Percentiles rank a stretch among this genome's conserved stretches.
phyloP scores from a whole-genome alignment of 805 yeast species.

The Zygoascus biomembranicola region DNA sequence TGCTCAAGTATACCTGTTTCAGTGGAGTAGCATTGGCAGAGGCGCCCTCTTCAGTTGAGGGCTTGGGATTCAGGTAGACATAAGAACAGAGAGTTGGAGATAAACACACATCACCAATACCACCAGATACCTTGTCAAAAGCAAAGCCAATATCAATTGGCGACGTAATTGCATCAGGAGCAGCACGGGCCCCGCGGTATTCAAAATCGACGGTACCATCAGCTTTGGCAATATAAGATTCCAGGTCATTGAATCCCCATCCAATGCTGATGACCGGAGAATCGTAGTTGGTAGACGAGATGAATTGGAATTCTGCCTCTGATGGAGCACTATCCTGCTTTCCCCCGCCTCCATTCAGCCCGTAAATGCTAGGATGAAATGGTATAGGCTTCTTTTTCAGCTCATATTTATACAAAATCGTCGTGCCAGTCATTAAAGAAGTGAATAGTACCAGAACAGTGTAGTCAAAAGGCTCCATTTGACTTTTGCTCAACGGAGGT shows the following conservation, averaged over 20 bases:
- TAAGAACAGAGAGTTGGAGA: slow-evolving; percentile 28
- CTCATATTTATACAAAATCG: slow-evolving; percentile 10
- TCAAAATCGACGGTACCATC: slow-evolving; percentile 15
- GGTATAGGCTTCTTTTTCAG: slow-evolving; percentile 8
- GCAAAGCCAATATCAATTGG: slow-evolving; percentile 14
- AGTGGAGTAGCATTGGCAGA: neutral
- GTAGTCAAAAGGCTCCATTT: neutral
- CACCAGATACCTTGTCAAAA: slow-evolving; percentile 10
- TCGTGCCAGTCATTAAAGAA: neutral
- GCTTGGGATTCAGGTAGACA: slow-evolving; percentile 12
- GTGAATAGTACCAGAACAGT: neutral
- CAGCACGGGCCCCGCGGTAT: slow-evolving; percentile 8
- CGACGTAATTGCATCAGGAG: slow-evolving; percentile 14
- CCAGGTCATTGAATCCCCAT: slow-evolving; percentile 12
- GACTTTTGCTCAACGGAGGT: slow-evolving; percentile 1
- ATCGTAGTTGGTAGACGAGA: slow-evolving; percentile 1
- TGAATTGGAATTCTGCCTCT: slow-evolving; percentile 4
- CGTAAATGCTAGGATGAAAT: slow-evolving; percentile 16
- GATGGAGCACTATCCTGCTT: neutral
- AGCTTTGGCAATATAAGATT: slow-evolving; percentile 5
- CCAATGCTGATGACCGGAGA: slow-evolving; percentile 10
- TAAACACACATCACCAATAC: slow-evolving; percentile 19
- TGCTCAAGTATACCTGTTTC: neutral
- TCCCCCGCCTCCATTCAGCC: slow-evolving; percentile 4
- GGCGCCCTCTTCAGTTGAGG: neutral